phyloP scores from a whole-genome alignment of 2,329 filamentous ascomycete species.

The Diaporthe vexans region DNA sequence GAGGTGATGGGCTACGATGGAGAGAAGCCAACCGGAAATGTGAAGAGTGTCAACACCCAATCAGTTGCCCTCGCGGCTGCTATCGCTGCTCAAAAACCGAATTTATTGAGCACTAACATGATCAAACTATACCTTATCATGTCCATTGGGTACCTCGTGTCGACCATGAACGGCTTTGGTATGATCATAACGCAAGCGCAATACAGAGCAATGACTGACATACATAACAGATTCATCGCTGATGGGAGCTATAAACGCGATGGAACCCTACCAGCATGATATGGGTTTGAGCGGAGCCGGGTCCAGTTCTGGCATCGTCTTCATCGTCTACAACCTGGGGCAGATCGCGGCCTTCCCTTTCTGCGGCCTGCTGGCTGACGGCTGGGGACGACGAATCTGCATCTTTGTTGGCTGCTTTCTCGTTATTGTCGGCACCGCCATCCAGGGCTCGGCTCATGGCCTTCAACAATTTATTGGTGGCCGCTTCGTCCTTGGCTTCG shows the following conservation, averaged over 20 bases:
- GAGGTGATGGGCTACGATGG: constrained; percentile 30
- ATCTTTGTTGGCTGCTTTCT: constrained; percentile 61
- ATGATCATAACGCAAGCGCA: neutral
- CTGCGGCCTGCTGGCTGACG: constrained; percentile 62
- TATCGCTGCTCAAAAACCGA: constrained; percentile 53
- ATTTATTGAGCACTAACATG: constrained; percentile 52
- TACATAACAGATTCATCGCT: constrained; percentile 63
- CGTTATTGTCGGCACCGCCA: constrained; percentile 61
- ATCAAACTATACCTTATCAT: constrained; percentile 55
- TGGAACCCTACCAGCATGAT: constrained; percentile 62
- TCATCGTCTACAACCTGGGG: constrained; percentile 67
- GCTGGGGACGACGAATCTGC: constrained; percentile 61
- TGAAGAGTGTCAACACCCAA: constrained; percentile 53
- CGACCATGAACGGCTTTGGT: constrained; percentile 68
- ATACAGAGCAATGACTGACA: neutral
- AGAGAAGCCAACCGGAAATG: constrained; percentile 47
- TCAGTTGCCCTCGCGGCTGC: constrained; percentile 54
- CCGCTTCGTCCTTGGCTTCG: constrained; percentile 74
- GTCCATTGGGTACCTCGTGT: constrained; percentile 57
- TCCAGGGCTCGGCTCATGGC: constrained; percentile 58
- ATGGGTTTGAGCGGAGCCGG: constrained; percentile 55
- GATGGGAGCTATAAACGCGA: constrained; percentile 65
- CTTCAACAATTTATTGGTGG: constrained; percentile 65
- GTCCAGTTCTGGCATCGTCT: constrained; percentile 62
- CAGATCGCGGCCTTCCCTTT: constrained; percentile 62